Conservation (phyloP, 2,329 filamentous ascomycete species). For the Colletotrichum kahawae region DNA sequence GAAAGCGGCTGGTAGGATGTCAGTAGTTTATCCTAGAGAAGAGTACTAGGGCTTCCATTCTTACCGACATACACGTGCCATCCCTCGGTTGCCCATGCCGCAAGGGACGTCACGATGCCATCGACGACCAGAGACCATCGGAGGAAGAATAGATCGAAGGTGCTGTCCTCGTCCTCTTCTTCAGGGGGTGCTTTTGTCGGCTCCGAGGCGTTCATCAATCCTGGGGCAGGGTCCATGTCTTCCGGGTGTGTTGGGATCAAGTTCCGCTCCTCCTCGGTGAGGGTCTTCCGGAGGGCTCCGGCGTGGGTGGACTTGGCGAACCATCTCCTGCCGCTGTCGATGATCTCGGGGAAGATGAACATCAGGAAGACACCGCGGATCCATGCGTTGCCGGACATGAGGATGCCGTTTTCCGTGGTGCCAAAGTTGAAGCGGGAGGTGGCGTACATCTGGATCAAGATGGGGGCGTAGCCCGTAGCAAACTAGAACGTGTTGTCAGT, state of each 20-base stretch:
- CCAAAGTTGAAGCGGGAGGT: conserved; percentile 59
- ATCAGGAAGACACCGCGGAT: conserved; percentile 61
- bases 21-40: too few species aligned
- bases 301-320: conserved; percentile 24
- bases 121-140: conserved; percentile 70
- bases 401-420: conserved; percentile 60
- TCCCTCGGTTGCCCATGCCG: conserved; percentile 63
- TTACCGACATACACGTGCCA: conserved; percentile 72
- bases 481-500: not conserved
- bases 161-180: conserved; percentile 51
- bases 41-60: too few species aligned
- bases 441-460: conserved; percentile 65
- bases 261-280: conserved; percentile 3
- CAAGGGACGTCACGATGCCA: conserved; percentile 65
- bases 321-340: conserved; percentile 49
- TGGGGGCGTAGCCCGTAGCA: conserved; percentile 71
- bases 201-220: conserved; percentile 48
- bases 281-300: conserved; percentile 3
- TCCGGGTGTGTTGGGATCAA: conserved; percentile 42
- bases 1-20: conserved; percentile 53
- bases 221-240: conserved; percentile 45
- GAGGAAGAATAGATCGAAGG: conserved; percentile 72
- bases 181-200: conserved; percentile 37
- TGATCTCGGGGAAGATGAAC: conserved; percentile 58
- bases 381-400: conserved; percentile 61